Percentiles rank a stretch among this genome's conserved stretches.
Evolutionary conservation across 768 basidiomycete species (phyloP).

Genomic region (Fistulinella prunicolor): DNA sequence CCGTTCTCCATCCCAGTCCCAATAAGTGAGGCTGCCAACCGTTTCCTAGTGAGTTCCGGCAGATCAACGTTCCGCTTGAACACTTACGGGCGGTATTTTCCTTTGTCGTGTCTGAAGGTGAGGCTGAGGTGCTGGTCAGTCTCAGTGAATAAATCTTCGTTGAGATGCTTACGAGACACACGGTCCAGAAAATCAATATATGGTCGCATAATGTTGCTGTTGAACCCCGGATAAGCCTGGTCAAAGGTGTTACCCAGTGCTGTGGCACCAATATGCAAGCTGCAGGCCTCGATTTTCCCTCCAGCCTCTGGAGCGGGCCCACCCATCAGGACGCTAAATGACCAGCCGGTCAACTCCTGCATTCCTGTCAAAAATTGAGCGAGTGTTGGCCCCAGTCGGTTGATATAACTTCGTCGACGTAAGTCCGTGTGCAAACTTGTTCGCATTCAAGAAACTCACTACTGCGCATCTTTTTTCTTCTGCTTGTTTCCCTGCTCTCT

Average conservation of each 20-base stretch:
- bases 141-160: too few species aligned
- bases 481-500: background rate
- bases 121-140: too few species aligned
- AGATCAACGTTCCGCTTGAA: too few species aligned
- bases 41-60: too few species aligned
- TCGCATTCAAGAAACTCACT: too few species aligned
- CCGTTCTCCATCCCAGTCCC: too few species aligned
- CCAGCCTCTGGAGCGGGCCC: background rate
- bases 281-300: background rate
- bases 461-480: background rate
- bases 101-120: too few species aligned
- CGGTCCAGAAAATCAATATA: background rate
- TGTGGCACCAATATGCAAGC: background rate
- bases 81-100: too few species aligned
- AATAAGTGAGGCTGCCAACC: too few species aligned
- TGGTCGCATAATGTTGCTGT: background rate
- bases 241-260: background rate
- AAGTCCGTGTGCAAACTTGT: too few species aligned
- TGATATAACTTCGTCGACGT: background rate
- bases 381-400: background rate
- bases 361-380: background rate
- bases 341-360: background rate
- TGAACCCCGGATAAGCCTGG: background rate
- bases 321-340: slow-evolving; percentile 1
- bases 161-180: background rate